A percentile compares a stretch with the other conserved stretches of the same genome.
These are phyloP conservation scores for Linnemannia elongata DNA, from an alignment of 192 early-diverging fungal genomes.

Conservation along the genomic window DNA sequence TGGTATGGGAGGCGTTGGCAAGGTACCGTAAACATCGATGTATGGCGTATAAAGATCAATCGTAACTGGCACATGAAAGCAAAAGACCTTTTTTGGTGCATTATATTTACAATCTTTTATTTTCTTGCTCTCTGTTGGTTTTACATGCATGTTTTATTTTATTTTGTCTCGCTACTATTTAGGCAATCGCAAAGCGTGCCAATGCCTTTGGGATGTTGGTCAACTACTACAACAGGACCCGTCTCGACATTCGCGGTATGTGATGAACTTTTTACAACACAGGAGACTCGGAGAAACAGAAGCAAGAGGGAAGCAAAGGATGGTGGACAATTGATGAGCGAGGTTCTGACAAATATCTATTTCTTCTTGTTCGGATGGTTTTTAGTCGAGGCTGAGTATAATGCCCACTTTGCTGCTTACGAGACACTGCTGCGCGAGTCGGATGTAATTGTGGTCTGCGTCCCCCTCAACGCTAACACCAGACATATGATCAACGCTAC, in stretches of 20 bases:
- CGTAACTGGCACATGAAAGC: neutral
- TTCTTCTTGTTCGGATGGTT: neutral
- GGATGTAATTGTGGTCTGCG: constrained; percentile 63
- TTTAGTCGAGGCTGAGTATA: constrained; percentile 61
- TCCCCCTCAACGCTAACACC: constrained; percentile 59
- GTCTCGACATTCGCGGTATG: constrained; percentile 57
- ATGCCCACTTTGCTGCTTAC: constrained; percentile 61
- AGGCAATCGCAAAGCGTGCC: constrained; percentile 64
- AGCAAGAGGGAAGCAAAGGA: too few relatives aligned
- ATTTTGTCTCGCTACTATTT: constrained; percentile 6
- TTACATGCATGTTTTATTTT: neutral
- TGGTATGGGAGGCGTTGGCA: constrained; percentile 67
- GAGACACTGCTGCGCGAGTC: constrained; percentile 65
- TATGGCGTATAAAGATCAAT: neutral
- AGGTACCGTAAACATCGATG: constrained; percentile 24
- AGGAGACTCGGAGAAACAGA: neutral
- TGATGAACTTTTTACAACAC: neutral
- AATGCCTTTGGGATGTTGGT: constrained; percentile 63
- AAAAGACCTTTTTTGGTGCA: neutral
- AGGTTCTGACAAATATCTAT: neutral
- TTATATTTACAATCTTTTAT: neutral
- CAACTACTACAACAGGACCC: constrained; percentile 64
- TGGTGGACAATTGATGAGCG: neutral
- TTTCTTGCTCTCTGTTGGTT: neutral
- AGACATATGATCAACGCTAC: constrained; percentile 55